A percentile compares a stretch with the other conserved stretches of the same genome.
phyloP scores from a whole-genome alignment of 768 basidiomycete species.

The Collybia mongolica region DNA sequence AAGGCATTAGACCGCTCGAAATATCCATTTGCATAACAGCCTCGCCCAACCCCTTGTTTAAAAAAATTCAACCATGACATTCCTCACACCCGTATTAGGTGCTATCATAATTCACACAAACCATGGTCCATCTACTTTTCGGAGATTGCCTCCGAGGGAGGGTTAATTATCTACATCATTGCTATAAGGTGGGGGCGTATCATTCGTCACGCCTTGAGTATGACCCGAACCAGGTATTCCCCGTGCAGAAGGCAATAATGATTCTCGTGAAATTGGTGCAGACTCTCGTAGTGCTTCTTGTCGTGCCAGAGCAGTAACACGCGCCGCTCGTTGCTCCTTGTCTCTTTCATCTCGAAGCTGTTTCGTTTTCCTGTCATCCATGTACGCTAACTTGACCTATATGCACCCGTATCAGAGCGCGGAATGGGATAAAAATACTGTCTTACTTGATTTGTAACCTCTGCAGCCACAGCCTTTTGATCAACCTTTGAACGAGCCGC shows the following conservation, averaged over 20 bases:
- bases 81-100: no score
- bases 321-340: constrained; percentile 43
- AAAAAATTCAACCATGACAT: background rate
- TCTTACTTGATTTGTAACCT: constrained; percentile 54
- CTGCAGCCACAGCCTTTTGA: constrained; percentile 58
- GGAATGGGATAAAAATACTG: background rate
- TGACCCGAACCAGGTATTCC: constrained; percentile 40
- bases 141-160: no score
- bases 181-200: constrained; percentile 17
- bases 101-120: no score
- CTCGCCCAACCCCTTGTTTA: background rate
- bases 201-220: constrained; percentile 18
- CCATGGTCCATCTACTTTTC: no score
- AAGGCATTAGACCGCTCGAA: constrained; percentile 15
- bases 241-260: constrained; percentile 16
- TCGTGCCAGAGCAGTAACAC: constrained; percentile 23
- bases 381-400: constrained; percentile 75
- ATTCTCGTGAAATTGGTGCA: background rate
- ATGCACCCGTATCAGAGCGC: background rate
- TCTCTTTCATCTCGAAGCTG: constrained; percentile 58
- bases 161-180: no score
- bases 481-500: constrained; percentile 45
- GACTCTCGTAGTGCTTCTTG: constrained; percentile 13
- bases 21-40: constrained; percentile 6
- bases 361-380: constrained; percentile 73